phyloP scores from a whole-genome alignment of 805 yeast genomes.

The Kurtzmaniella fragi region DNA sequence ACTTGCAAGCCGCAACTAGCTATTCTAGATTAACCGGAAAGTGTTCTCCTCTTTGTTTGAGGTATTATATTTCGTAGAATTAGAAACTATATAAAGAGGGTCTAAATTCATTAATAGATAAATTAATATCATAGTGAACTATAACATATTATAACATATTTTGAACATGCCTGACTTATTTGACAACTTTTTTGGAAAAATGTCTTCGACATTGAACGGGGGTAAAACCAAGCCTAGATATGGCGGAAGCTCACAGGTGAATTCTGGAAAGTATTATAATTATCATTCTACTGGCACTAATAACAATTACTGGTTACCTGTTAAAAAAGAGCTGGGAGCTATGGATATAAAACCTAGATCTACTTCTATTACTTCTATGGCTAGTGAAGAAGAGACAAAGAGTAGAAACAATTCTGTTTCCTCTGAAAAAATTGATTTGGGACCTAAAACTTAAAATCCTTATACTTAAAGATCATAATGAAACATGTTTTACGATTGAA shows the following conservation, averaged over 20 bases:
- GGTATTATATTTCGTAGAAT: too few species aligned
- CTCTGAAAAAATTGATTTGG: slow-evolving; percentile 10
- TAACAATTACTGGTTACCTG: slow-evolving; percentile 37
- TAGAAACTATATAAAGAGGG: too few species aligned
- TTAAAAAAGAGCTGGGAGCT: slow-evolving; percentile 2
- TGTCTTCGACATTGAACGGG: slow-evolving; percentile 26
- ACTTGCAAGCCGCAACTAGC: too few species aligned
- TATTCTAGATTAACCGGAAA: too few species aligned
- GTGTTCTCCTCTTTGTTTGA: too few species aligned
- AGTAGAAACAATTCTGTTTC: slow-evolving; percentile 15
- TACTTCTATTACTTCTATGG: slow-evolving; percentile 11
- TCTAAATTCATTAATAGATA: too few species aligned
- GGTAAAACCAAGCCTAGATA: slow-evolving; percentile 30
- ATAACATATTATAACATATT: too few species aligned
- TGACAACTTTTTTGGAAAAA: slow-evolving; percentile 32
- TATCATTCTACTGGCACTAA: slow-evolving; percentile 32
- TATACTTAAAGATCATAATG: too few species aligned
- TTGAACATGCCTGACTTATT: slow-evolving; percentile 30
- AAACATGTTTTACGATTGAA: too few species aligned
- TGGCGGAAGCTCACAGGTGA: slow-evolving; percentile 28
- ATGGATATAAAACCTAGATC: slow-evolving; percentile 7
- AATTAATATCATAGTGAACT: too few species aligned
- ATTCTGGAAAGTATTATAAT: slow-evolving; percentile 32
- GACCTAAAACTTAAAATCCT: slow-evolving; percentile 2
- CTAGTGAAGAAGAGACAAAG: slow-evolving; percentile 8